Base-by-base conservation (phyloP, 805 yeast species). In the Ogataea nakhonphanomensis region DNA sequence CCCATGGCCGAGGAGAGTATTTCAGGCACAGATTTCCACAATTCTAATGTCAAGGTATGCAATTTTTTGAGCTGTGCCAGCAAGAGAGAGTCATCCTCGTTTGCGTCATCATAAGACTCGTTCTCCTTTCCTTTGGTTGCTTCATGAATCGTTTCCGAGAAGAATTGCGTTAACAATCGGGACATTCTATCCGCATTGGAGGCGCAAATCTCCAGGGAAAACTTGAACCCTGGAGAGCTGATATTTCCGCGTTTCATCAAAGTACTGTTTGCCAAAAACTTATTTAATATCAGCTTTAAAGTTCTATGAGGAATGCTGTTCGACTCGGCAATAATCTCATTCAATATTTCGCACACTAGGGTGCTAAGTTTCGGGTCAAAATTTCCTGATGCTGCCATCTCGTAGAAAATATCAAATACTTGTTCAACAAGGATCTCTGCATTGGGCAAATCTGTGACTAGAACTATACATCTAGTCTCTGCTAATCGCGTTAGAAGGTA, bases 21-120 rank as follows among this genome's bases (percentile, higher is more conserved):
- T 33, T 84, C 93, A 0, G 96, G 96, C 0, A 79, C 80, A 37
- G 76, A 71, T 50, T 70, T 76, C 96, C 96, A 90, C 2, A 89
- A 65, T 44, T 81, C 81, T 2, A 80, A 63, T 0, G 81, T 65
- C 25, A 87, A 62, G 9, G 61, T 69, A 54, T 88, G 95, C 3
- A 85, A 67, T 53, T 80, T 81, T 8, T 66, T 67, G 38, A 85
- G 61, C 14, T 75, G 76, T 30, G 67, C 71, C 7, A 51, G 21
- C 25, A 54, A 39, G 9, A 33, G 37, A 8, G 42, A 37, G 23
- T 37, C 39, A 5, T 46, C 44, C 3, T 21, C 43, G 4, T 50
- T 59, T 11, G 50, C 47, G 9, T 55, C 52, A 8, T 55, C 57
- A 20, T 52, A 54, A 8, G 46, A 30, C 17, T 55, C 58, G 52